These are phyloP conservation scores for Hemerocallis citrina DNA, from an alignment of 106 monocot species.

Conservation along the genomic window DNA sequence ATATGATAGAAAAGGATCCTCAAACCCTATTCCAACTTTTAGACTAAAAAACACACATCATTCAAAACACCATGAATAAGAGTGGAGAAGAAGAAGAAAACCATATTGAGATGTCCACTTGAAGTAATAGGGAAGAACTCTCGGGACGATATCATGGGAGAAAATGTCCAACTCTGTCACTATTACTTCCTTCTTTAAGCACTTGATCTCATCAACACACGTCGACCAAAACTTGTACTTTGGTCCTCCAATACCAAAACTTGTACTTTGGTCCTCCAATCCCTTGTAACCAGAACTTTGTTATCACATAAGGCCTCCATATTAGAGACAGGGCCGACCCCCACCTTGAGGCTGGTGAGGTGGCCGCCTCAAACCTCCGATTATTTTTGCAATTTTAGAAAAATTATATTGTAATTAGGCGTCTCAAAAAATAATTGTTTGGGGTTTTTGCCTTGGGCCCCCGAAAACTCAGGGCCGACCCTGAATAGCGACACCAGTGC, in stretches of 20 bases:
- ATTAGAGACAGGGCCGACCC: not conserved
- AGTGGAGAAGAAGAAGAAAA: not conserved
- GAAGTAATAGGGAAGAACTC: slow-evolving; percentile 6
- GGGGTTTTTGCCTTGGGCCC: too few relatives aligned
- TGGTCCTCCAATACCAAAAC: too few relatives aligned
- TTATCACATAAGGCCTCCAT: not conserved
- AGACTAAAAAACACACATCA: too few relatives aligned
- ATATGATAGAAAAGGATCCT: not conserved
- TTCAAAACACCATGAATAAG: too few relatives aligned
- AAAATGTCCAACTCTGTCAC: slow-evolving; percentile 6
- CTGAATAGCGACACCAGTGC: too few relatives aligned
- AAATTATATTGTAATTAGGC: too few relatives aligned
- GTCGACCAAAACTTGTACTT: slow-evolving; percentile 5
- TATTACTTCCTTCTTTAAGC: not conserved
- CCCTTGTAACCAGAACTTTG: slow-evolving; percentile 4
- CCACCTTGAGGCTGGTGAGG: not conserved
- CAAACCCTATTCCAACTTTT: not conserved
- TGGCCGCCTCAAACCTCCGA: too few relatives aligned
- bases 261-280: slow-evolving; percentile 9
- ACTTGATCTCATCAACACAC: slow-evolving; percentile 6
- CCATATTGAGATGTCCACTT: slow-evolving; percentile 17
- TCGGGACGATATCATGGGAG: slow-evolving; percentile 7
- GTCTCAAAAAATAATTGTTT: too few relatives aligned
- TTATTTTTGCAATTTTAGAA: too few relatives aligned
- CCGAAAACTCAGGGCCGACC: too few relatives aligned